A percentile compares a stretch with the other conserved stretches of the same genome.
phyloP scores from a whole-genome alignment of 1,284 basidiomycete genomes.

The Takashimella koratensis region DNA sequence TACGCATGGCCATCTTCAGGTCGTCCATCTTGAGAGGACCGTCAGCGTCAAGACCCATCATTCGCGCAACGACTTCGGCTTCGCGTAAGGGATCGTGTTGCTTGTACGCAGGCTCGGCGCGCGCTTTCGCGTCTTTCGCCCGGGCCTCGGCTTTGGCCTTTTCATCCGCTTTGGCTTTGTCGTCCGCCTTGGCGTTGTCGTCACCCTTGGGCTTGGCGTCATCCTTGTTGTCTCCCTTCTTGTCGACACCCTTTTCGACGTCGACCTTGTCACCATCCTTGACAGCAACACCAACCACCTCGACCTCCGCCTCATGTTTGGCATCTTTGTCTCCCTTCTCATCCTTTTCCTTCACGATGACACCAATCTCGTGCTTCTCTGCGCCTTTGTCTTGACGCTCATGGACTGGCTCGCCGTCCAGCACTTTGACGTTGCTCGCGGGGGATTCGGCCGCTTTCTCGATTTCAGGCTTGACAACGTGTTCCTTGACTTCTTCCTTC shows the following conservation, averaged over 20 bases:
- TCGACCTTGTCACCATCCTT: conserved; percentile 10
- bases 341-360: too few relatives aligned
- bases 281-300: conserved; percentile 4
- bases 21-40: conserved; percentile 15
- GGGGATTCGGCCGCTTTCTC: not conserved
- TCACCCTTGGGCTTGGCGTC: not conserved
- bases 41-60: conserved; percentile 9
- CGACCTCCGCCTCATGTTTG: conserved; percentile 2
- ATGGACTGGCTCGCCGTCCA: conserved; percentile 2
- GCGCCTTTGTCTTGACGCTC: too few relatives aligned
- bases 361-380: too few relatives aligned
- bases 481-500: conserved; percentile 5
- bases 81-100: conserved; percentile 15
- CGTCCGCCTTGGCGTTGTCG: conserved; percentile 5
- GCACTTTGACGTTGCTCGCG: conserved; percentile 8
- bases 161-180: conserved; percentile 2
- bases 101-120: not conserved
- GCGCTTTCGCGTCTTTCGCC: not conserved
- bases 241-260: not conserved
- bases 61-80: conserved; percentile 16
- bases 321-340: too few relatives aligned
- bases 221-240: conserved; percentile 7
- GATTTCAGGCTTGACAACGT: too few relatives aligned
- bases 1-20: conserved; percentile 15
- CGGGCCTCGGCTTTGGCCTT: conserved; percentile 2